Percentiles rank a stretch among this genome's conserved stretches.
Evolutionary conservation across 176 grass and related monocot genomes (phyloP).

Genomic region (Metroxylon sagu): DNA sequence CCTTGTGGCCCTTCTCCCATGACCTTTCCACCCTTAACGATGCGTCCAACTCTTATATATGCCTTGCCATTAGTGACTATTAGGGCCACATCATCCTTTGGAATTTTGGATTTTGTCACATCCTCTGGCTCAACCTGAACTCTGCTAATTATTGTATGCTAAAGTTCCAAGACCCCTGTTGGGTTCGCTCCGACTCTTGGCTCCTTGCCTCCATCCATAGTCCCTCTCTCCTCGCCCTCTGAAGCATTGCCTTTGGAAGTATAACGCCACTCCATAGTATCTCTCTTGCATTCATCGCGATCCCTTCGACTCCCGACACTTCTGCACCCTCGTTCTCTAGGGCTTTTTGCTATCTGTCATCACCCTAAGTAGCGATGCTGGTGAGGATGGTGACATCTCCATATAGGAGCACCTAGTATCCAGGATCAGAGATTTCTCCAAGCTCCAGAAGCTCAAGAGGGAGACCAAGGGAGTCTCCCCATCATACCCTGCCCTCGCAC

Average conservation of each 20-base stretch:
- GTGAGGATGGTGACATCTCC: constrained; percentile 32
- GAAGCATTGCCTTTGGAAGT: constrained; percentile 89
- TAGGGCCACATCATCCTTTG: constrained; percentile 81
- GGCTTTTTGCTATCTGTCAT: constrained; percentile 77
- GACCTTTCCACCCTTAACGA: constrained; percentile 34
- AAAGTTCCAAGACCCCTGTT: constrained; percentile 79
- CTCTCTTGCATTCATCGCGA: constrained; percentile 77
- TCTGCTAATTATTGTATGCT: constrained; percentile 24
- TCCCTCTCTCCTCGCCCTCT: constrained; percentile 71
- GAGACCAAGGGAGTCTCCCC: constrained; percentile 23
- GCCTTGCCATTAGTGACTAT: constrained; percentile 58
- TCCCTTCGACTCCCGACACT: constrained; percentile 71
- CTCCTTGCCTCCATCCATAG: constrained; percentile 75
- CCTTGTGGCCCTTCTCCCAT: constrained; percentile 24
- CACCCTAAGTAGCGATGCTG: constrained; percentile 11
- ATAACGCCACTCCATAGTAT: constrained; percentile 74
- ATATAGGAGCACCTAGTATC: constrained; percentile 53
- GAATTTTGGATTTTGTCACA: constrained; percentile 46
- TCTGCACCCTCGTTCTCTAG: constrained; percentile 60
- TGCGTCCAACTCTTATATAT: constrained; percentile 43
- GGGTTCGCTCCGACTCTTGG: constrained; percentile 73
- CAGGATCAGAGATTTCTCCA: constrained; percentile 36
- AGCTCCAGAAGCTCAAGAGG: constrained; percentile 79
- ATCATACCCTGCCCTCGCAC: constrained; percentile 47
- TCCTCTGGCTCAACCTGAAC: constrained; percentile 76